Conservation (phyloP, 1,284 basidiomycete genomes). For the Puccinia triticina region DNA sequence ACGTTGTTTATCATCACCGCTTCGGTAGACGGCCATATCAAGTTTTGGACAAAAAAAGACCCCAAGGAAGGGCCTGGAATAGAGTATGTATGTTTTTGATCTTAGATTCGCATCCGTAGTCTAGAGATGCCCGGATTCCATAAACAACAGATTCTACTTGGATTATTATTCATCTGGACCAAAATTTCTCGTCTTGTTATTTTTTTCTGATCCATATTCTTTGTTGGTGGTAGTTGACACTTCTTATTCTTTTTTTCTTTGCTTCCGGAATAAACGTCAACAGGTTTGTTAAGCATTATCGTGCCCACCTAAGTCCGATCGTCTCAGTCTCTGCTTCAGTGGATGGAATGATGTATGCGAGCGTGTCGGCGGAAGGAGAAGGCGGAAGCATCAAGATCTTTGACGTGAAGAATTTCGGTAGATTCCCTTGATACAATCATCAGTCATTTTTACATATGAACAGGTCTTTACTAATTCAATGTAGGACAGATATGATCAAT, state of each 20-base stretch:
- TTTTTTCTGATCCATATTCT: not conserved
- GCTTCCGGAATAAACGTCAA: not conserved
- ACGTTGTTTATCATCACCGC: constrained; percentile 93
- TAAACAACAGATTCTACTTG: not conserved
- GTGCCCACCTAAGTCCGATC: constrained; percentile 83
- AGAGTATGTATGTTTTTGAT: constrained; percentile 56
- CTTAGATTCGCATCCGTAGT: constrained; percentile 3
- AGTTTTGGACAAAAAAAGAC: constrained; percentile 98
- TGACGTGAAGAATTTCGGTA: constrained; percentile 95
- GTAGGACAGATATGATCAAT: constrained; percentile 87
- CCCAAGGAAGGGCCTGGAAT: constrained; percentile 55
- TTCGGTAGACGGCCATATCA: constrained; percentile 90
- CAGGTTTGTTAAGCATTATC: constrained; percentile 60
- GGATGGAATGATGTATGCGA: constrained; percentile 90
- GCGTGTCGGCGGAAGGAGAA: constrained; percentile 67
- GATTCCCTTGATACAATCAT: constrained; percentile 55
- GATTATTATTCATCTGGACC: not conserved
- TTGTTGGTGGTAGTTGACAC: not conserved
- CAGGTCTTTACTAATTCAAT: constrained; percentile 16
- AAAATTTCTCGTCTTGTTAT: not conserved
- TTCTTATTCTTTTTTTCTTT: too few relatives aligned
- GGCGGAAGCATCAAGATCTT: constrained; percentile 80
- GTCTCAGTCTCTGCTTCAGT: constrained; percentile 81
- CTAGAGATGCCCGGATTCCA: not conserved
- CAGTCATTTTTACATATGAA: not conserved